Evolutionary conservation across 805 yeast species (phyloP).

Genomic region (Metschnikowia bowlesiae): DNA sequence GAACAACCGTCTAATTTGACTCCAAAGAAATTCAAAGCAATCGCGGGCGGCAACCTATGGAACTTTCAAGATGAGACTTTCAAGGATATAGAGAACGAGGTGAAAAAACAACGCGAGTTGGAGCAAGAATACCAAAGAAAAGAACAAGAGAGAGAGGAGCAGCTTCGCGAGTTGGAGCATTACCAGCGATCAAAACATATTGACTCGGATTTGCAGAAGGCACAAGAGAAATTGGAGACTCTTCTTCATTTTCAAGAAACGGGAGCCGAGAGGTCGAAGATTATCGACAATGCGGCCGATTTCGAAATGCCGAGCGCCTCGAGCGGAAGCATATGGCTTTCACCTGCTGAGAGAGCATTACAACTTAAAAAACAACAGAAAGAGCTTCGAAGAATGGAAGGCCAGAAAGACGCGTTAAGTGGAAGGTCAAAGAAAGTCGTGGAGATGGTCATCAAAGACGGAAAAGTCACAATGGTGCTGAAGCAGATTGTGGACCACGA

Average conservation of each 20-base stretch:
- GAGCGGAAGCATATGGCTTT: slow-evolving; percentile 70
- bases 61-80: slow-evolving; percentile 64
- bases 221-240: slow-evolving; percentile 69
- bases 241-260: slow-evolving; percentile 77
- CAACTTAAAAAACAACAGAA: slow-evolving; percentile 84
- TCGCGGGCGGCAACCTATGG: slow-evolving; percentile 60
- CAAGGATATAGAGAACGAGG: slow-evolving; percentile 49
- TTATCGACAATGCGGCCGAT: slow-evolving; percentile 91
- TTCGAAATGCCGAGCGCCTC: slow-evolving; percentile 57
- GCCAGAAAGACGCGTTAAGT: slow-evolving; percentile 43
- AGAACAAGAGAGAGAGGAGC: slow-evolving; percentile 35
- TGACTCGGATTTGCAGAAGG: slow-evolving; percentile 61
- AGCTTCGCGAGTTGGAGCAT: slow-evolving; percentile 40
- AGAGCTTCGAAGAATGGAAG: slow-evolving; percentile 59
- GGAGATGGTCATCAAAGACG: slow-evolving; percentile 74
- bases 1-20: slow-evolving; percentile 17
- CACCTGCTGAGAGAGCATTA: slow-evolving; percentile 80
- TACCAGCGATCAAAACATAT: slow-evolving; percentile 36
- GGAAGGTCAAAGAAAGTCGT: slow-evolving; percentile 76
- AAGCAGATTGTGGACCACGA: slow-evolving; percentile 21
- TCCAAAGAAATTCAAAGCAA: slow-evolving; percentile 47
- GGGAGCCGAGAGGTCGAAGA: slow-evolving; percentile 84
- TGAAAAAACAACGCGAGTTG: slow-evolving; percentile 21
- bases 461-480: slow-evolving; percentile 68
- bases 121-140: slow-evolving; percentile 20